These are phyloP conservation scores for Russula compacta DNA, from an alignment of 768 basidiomycete genomes.

Conservation along the genomic window DNA sequence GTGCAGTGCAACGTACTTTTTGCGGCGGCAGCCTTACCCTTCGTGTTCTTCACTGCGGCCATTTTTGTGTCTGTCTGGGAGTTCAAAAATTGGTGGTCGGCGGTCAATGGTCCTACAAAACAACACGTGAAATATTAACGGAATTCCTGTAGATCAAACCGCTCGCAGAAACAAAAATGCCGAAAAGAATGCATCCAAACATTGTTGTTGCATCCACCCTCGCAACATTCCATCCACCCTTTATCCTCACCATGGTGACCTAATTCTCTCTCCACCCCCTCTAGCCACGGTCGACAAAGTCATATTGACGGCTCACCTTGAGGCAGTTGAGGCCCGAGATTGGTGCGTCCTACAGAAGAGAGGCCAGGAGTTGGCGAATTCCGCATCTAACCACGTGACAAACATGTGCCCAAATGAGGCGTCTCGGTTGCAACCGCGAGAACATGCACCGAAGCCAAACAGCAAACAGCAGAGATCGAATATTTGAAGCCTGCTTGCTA, in stretches of 20 bases:
- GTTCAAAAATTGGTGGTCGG: neutral
- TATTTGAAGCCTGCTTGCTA: too few species aligned
- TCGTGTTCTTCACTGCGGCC: conserved; percentile 61
- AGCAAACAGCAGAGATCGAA: too few species aligned
- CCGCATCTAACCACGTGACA: too few species aligned
- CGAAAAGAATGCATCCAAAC: neutral
- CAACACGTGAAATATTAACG: neutral
- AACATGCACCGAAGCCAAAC: too few species aligned
- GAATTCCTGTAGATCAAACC: neutral
- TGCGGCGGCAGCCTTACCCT: conserved; percentile 48
- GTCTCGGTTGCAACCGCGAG: too few species aligned
- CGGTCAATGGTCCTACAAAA: neutral
- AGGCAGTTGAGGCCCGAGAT: neutral
- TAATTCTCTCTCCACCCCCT: neutral
- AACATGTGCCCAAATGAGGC: too few species aligned
- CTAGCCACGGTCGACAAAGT: neutral
- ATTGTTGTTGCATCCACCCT: neutral
- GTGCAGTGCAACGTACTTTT: conserved; percentile 30
- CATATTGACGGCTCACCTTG: conserved; percentile 2
- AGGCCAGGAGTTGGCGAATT: too few species aligned
- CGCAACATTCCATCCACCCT: conserved; percentile 5
- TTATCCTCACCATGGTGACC: neutral
- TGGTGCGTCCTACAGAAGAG: neutral
- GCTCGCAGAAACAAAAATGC: neutral
- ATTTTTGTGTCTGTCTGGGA: conserved; percentile 29